phyloP scores from a whole-genome alignment of 768 basidiomycete genomes.

The Termitomyces sp. region DNA sequence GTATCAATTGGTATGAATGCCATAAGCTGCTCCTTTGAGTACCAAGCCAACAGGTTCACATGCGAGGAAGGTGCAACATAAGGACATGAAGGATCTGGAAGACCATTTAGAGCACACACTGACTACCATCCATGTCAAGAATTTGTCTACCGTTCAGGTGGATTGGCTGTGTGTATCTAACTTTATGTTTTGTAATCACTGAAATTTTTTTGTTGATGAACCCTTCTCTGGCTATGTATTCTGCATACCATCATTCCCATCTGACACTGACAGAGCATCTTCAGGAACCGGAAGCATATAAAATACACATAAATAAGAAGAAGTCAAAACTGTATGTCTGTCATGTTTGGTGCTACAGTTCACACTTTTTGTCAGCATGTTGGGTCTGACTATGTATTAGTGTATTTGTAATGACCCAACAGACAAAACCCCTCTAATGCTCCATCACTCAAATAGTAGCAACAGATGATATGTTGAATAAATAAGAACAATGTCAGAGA shows the following conservation, averaged over 20 bases:
- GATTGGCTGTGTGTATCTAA: slow-evolving; percentile 72
- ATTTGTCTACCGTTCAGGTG: slow-evolving; percentile 89
- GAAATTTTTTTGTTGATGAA: slow-evolving; percentile 2
- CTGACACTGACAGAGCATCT: slow-evolving; percentile 91
- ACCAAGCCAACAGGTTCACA: slow-evolving; percentile 87
- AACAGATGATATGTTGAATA: too few relatives aligned
- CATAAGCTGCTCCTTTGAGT: slow-evolving; percentile 83
- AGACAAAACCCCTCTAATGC: too few relatives aligned
- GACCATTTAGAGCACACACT: slow-evolving; percentile 79
- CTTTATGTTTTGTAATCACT: background rate
- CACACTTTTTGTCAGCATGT: background rate
- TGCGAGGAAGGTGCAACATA: slow-evolving; percentile 47
- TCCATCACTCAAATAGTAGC: too few relatives aligned
- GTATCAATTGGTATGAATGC: slow-evolving; percentile 75
- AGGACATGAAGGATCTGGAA: slow-evolving; percentile 80
- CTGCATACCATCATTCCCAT: slow-evolving; percentile 94
- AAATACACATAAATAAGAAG: slow-evolving; percentile 40
- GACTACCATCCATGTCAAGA: slow-evolving; percentile 84
- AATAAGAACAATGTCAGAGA: too few relatives aligned
- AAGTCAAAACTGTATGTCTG: background rate
- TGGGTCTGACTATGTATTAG: background rate
- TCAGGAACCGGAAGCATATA: slow-evolving; percentile 70
- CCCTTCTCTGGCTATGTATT: slow-evolving; percentile 52
- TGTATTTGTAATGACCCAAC: background rate
- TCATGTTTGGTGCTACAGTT: background rate